phyloP scores from a whole-genome alignment of 176 grass and related monocot species.

The Saccharum officinarum region DNA sequence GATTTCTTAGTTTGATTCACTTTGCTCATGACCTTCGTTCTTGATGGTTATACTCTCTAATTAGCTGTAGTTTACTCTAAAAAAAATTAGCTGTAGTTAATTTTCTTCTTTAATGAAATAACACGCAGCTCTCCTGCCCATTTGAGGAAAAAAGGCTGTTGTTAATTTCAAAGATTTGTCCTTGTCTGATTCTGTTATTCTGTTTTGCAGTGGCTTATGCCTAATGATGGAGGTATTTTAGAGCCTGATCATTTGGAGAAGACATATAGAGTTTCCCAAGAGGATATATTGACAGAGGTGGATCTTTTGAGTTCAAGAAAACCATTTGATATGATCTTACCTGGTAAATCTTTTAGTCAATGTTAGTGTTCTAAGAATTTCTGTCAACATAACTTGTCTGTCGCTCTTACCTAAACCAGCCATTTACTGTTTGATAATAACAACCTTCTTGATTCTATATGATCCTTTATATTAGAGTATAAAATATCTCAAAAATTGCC shows the following conservation, averaged over 20 bases:
- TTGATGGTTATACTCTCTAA: background rate
- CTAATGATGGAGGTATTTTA: background rate
- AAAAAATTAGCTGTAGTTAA: background rate
- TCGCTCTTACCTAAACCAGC: background rate
- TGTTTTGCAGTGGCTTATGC: background rate
- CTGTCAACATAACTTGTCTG: background rate
- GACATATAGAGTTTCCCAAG: slow-evolving; percentile 50
- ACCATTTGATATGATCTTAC: slow-evolving; percentile 95
- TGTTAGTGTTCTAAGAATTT: slow-evolving; percentile 21
- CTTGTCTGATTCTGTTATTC: background rate
- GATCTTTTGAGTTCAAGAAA: slow-evolving; percentile 68
- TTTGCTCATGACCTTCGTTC: background rate
- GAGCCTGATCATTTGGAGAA: background rate
- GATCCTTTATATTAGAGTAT: background rate
- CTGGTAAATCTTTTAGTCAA: slow-evolving; percentile 47
- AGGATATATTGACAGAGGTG: slow-evolving; percentile 43
- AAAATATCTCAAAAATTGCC: background rate
- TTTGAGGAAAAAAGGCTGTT: background rate
- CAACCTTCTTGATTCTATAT: background rate
- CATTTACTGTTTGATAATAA: background rate
- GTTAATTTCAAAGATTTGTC: background rate
- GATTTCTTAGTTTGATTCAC: background rate
- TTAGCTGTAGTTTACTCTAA: background rate
- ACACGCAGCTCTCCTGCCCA: background rate
- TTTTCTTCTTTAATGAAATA: background rate